phyloP scores from a whole-genome alignment of 768 basidiomycete genomes.

The Russula sp. region DNA sequence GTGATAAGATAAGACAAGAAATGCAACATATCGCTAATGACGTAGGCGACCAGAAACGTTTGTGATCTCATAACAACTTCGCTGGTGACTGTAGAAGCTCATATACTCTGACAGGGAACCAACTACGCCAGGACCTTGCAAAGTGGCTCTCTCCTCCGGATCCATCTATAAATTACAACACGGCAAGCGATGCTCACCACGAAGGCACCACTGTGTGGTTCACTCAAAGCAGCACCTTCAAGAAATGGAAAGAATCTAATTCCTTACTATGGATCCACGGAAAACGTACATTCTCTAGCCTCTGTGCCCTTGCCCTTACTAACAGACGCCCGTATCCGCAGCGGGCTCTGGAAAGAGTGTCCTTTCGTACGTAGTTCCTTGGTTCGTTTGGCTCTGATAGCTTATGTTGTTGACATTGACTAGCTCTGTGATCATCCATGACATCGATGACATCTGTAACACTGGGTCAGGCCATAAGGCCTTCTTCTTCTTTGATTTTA shows the following conservation, averaged over 20 bases:
- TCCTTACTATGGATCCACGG: not conserved
- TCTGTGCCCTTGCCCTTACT: not conserved
- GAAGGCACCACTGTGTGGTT: not conserved
- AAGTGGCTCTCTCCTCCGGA: not conserved
- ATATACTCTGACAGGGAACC: not conserved
- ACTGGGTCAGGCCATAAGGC: not conserved
- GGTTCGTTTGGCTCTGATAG: too few relatives aligned
- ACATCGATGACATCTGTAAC: not conserved
- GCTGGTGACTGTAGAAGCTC: not conserved
- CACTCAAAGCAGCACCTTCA: not conserved
- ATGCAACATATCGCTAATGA: not conserved
- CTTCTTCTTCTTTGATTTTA: not conserved
- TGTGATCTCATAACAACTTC: not conserved
- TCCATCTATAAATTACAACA: not conserved
- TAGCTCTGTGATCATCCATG: not conserved
- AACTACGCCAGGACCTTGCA: not conserved
- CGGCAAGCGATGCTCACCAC: not conserved
- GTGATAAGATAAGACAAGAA: not conserved
- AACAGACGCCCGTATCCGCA: not conserved
- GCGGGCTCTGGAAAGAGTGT: not conserved
- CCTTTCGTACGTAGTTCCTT: not conserved
- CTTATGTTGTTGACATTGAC: not conserved
- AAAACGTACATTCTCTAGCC: not conserved
- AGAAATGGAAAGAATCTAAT: not conserved
- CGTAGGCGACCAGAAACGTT: not conserved